phyloP scores from a whole-genome alignment of 2,329 filamentous ascomycete genomes.

The Aspergillus aculeatinus region DNA sequence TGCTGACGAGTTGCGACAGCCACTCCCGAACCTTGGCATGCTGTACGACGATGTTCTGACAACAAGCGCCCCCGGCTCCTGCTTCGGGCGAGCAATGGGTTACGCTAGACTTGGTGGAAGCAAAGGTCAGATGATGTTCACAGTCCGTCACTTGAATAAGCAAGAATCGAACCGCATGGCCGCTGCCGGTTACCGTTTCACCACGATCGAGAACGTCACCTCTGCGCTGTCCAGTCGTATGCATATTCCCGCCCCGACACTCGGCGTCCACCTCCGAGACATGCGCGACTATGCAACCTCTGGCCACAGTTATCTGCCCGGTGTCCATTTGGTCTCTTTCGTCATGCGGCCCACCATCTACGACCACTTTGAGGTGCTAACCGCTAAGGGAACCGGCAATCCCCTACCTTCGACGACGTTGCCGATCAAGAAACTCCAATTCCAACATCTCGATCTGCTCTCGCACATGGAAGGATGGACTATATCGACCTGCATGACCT shows the following conservation, averaged over 20 bases:
- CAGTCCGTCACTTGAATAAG: constrained; percentile 64
- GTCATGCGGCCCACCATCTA: constrained; percentile 50
- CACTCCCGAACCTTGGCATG: constrained; percentile 63
- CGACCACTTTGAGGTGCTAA: constrained; percentile 64
- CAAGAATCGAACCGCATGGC: constrained; percentile 64
- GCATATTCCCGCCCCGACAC: constrained; percentile 66
- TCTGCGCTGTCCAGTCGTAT: constrained; percentile 69
- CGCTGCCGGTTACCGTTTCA: constrained; percentile 76
- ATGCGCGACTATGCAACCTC: constrained; percentile 59
- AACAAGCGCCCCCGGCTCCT: constrained; percentile 53
- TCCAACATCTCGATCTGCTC: constrained; percentile 57
- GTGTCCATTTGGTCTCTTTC: constrained; percentile 46
- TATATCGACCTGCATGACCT: constrained; percentile 36
- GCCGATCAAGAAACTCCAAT: constrained; percentile 53
- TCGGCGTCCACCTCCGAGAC: constrained; percentile 60
- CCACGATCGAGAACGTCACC: constrained; percentile 65
- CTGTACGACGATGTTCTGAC: constrained; percentile 74
- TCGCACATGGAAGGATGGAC: constrained; percentile 43
- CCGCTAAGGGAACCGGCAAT: constrained; percentile 56
- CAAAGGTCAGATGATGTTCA: constrained; percentile 76
- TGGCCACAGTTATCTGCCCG: constrained; percentile 32
- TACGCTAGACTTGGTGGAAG: constrained; percentile 44
- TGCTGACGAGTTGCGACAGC: constrained; percentile 64
- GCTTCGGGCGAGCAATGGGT: constrained; percentile 28
- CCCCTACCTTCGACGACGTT: constrained; percentile 61